Evolutionary conservation across 352 stramenopile species (phyloP), one percentile per base, ranked within the genome.

Genomic region (Phytophthora hybrid): DNA sequence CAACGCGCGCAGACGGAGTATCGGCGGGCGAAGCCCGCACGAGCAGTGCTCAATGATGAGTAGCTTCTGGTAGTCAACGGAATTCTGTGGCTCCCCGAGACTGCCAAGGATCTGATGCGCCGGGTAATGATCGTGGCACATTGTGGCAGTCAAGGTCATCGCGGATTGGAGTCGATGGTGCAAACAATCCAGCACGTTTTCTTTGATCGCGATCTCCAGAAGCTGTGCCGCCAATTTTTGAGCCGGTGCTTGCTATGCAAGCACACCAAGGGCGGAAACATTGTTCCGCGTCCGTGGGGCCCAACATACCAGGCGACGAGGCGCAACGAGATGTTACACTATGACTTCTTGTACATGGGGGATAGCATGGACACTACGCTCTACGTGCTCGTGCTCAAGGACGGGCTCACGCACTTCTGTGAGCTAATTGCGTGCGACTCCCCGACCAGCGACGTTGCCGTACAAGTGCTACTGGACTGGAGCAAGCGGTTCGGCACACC

Each of bases 281-380:
- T 44, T 14, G 23, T 52, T n/a, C 16, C 44, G 14, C 44, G 44
- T 1, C 2, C 57, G 1, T 39, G 37, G 57, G 39, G 39, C 16
- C 57, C 57, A n/a, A 63, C 57, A 7, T 46, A 39, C 21, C 34
- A 54, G 16, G 39, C 13, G 5, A 41, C 39, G 14, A 18, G n/a
- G 4, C 37, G 37, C 10, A 44, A 63, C 37, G 57, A 63, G 9
- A 37, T 55, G 1, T 13, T 63, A 7, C 57, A 63, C 21, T 63
- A 46, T 5, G 58, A 64, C 13, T 64, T 55, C 26, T 23, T 64
- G 5, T 64, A 64, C 18, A 64, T 64, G 39, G 58, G 58, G 21
- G 11, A 5, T 3, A 55, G 21, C 16, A 55, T 55, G 19, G 58
- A 26, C 13, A 11, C 19, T 5, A 46, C 39, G 2, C 18, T 3